These are phyloP conservation scores for Russula emetica DNA, from an alignment of 768 basidiomycete genomes.

Conservation along the genomic window DNA sequence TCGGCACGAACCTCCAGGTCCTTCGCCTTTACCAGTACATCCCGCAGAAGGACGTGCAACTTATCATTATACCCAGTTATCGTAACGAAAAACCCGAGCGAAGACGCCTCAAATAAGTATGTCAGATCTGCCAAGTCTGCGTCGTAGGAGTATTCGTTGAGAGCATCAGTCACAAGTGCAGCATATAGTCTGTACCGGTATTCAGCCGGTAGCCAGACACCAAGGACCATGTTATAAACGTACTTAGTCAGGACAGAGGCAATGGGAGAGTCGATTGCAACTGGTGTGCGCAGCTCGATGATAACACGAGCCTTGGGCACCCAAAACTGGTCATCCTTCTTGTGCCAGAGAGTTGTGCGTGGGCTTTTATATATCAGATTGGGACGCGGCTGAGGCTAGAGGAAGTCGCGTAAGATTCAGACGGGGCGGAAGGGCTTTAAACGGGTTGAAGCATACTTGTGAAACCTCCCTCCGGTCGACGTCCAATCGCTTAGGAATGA, in stretches of 20 bases:
- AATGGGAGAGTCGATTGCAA: slow-evolving; percentile 59
- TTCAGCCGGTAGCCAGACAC: not conserved
- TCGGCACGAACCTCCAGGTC: slow-evolving; percentile 60
- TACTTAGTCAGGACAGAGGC: slow-evolving; percentile 71
- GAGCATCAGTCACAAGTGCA: slow-evolving; percentile 81
- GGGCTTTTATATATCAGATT: slow-evolving; percentile 68
- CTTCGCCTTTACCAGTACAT: slow-evolving; percentile 67
- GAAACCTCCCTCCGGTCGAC: slow-evolving; percentile 70
- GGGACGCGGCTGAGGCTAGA: slow-evolving; percentile 70
- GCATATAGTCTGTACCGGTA: slow-evolving; percentile 58
- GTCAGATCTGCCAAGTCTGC: slow-evolving; percentile 86
- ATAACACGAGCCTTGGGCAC: slow-evolving; percentile 81
- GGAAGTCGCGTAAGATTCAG: not conserved
- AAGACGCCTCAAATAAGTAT: slow-evolving; percentile 61
- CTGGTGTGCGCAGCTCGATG: slow-evolving; percentile 68
- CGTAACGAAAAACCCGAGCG: slow-evolving; percentile 61
- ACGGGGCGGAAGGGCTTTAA: not conserved
- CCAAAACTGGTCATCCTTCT: slow-evolving; percentile 97
- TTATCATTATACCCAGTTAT: slow-evolving; percentile 93
- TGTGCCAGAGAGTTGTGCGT: slow-evolving; percentile 83
- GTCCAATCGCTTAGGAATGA: slow-evolving; percentile 82
- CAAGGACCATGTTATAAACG: slow-evolving; percentile 24
- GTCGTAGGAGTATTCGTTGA: slow-evolving; percentile 88
- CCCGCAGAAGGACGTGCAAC: slow-evolving; percentile 63
- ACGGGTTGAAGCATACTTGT: slow-evolving; percentile 44